A percentile compares a stretch with the other conserved stretches of the same genome.
Conservation (phyloP, 805 yeast species). For the Suhomyces canberraensis region DNA sequence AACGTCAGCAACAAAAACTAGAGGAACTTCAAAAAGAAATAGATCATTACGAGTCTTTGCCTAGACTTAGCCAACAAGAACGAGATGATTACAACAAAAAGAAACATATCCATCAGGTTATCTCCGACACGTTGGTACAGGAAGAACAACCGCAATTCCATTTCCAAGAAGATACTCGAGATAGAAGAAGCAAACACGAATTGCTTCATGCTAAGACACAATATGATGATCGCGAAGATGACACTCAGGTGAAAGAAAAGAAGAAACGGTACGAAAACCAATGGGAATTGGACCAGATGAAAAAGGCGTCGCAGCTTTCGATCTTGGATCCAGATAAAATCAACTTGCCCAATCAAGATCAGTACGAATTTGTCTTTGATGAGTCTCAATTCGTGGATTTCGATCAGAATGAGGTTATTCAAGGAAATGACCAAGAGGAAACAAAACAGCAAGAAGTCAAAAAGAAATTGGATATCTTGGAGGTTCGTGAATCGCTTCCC, state of each 20-base stretch:
- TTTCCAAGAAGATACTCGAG: slow-evolving; percentile 5
- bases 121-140: slow-evolving; percentile 8
- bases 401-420: slow-evolving; percentile 37
- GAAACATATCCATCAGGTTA: slow-evolving; percentile 13
- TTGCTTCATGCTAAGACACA: slow-evolving; percentile 40
- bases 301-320: slow-evolving; percentile 33
- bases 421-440: slow-evolving; percentile 24
- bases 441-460: slow-evolving; percentile 20
- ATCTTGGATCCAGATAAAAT: slow-evolving; percentile 36
- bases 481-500: slow-evolving; percentile 66
- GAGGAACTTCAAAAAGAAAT: slow-evolving; percentile 15
- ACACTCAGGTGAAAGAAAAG: slow-evolving; percentile 16
- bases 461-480: slow-evolving; percentile 15
- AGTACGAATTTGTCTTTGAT: slow-evolving; percentile 78
- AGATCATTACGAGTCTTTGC: slow-evolving; percentile 5
- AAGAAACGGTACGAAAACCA: slow-evolving; percentile 25
- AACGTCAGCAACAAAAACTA: slow-evolving; percentile 18
- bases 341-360: slow-evolving; percentile 36
- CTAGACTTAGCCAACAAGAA: slow-evolving; percentile 7
- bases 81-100: slow-evolving; percentile 18
- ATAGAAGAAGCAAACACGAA: slow-evolving; percentile 51
- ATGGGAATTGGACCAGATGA: slow-evolving; percentile 56
- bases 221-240: slow-evolving; percentile 15
- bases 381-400: slow-evolving; percentile 59
- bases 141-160: slow-evolving; percentile 2